Evolutionary conservation across 2,329 filamentous ascomycete genomes (phyloP), one percentile per base, ranked within the genome.

Genomic region (Fusarium ramigenum): DNA sequence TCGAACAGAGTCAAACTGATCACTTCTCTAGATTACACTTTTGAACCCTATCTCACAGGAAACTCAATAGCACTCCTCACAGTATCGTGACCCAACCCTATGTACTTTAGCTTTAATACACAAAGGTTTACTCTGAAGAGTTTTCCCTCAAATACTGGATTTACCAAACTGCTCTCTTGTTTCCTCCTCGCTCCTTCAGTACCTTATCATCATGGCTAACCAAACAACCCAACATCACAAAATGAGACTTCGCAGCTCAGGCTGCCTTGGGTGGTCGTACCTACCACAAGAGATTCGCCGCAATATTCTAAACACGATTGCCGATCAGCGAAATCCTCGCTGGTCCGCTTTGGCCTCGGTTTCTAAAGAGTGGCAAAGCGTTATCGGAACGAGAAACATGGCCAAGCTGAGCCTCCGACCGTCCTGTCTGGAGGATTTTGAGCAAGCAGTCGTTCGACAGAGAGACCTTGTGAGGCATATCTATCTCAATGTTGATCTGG

Each of bases 81-180:
- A 40, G 34, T 54, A 28, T 53, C 4, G 23, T 53, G 18, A 9
- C 6, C 32, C 2, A 21, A 37, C 16, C 5, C 18, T 53, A 28
- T 15, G 2, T 4, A 23, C 47, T 34, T 21, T 16, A 52, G 32
- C 32, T 36, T 52, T 5, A 3, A 25, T 25, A 4, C 23, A n/a
- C 14, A 40, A 54, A 9, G n/a, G 0, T 40, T 18, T 28, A 18
- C 50, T 40, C 10, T 14, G 19, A 54, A n/a, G 15, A 18, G 5
- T 1, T 3, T 28, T 2, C n/a, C 2, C 30, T 0, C 0, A 28
- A 18, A 14, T 18, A n/a, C 3, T 40, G 14, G 10, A 39, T n/a
- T 4, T 9, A 1, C 23, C 4, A 28, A 14, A 1, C 4, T 15
- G 18, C 0, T 3, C 18, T 52, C 30, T 30, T n/a, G 14, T 28